These are phyloP conservation scores for Pulicaria dysenterica DNA, from an alignment of 129 eudicot genomes.

Conservation along the genomic window DNA sequence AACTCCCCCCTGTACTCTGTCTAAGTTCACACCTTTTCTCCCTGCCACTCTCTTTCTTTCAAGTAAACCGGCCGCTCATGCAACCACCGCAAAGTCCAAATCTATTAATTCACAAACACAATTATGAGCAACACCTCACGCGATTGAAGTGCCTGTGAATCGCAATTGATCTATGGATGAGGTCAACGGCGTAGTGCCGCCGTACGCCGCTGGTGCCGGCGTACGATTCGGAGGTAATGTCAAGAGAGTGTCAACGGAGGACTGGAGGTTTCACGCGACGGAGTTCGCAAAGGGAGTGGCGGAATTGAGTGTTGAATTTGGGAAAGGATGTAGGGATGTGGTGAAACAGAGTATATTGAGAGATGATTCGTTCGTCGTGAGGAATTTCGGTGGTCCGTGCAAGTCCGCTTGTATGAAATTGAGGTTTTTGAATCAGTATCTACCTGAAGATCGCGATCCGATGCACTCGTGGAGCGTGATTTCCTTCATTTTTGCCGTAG, in stretches of 20 bases:
- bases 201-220: constrained; percentile 33
- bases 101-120: constrained; percentile 22
- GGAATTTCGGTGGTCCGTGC: constrained; percentile 56
- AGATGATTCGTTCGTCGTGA: constrained; percentile 67
- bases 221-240: constrained; percentile 19
- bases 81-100: constrained; percentile 36
- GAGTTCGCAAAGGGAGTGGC: constrained; percentile 89
- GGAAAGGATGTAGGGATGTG: constrained; percentile 83
- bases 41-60: constrained; percentile 14
- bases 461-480: constrained; percentile 74
- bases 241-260: constrained; percentile 33
- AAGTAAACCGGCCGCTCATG: constrained; percentile 22
- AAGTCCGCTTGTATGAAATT: constrained; percentile 39
- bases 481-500: constrained; percentile 50
- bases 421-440: constrained; percentile 67
- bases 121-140: constrained; percentile 28
- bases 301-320: constrained; percentile 89
- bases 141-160: constrained; percentile 9
- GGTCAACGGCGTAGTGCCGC: constrained; percentile 55
- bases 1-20: constrained; percentile 22
- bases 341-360: constrained; percentile 74
- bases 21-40: not conserved
- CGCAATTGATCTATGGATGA: constrained; percentile 30
- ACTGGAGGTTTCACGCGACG: constrained; percentile 69
- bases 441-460: constrained; percentile 96